These are phyloP conservation scores for Noccaea caerulescens DNA, from an alignment of 345 rosid genomes.

Conservation along the genomic window DNA sequence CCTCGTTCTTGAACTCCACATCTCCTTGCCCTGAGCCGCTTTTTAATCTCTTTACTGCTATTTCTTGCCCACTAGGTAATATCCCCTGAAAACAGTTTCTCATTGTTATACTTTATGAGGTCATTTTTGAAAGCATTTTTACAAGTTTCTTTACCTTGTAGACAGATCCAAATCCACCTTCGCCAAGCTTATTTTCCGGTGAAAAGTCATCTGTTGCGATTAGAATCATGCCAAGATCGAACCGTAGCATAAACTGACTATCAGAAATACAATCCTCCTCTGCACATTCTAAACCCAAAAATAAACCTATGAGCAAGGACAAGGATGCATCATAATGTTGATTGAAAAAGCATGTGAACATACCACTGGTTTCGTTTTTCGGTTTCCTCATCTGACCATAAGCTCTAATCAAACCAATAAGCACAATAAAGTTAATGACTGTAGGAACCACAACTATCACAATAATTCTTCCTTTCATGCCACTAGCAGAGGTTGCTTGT, in stretches of 20 bases:
- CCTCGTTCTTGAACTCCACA: slow-evolving; percentile 8
- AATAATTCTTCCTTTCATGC: slow-evolving; percentile 33
- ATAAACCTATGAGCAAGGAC: neutral
- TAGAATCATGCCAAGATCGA: slow-evolving; percentile 1
- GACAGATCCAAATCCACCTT: slow-evolving; percentile 26
- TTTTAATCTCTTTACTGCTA: slow-evolving; percentile 23
- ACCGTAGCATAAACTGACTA: slow-evolving; percentile 14
- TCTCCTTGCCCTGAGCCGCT: slow-evolving; percentile 22
- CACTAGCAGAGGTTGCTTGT: neutral
- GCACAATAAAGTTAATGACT: slow-evolving; percentile 13
- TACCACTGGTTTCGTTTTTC: slow-evolving; percentile 16
- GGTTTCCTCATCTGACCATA: slow-evolving; percentile 16
- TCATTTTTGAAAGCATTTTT: neutral
- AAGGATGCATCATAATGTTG: neutral
- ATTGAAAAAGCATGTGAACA: neutral
- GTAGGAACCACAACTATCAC: slow-evolving; percentile 38
- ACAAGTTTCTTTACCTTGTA: slow-evolving; percentile 8
- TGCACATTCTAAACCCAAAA: slow-evolving; percentile 4
- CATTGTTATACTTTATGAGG: neutral
- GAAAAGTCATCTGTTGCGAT: slow-evolving; percentile 3
- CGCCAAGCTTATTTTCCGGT: slow-evolving; percentile 16
- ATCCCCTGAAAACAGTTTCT: slow-evolving; percentile 4
- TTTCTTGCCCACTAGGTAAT: slow-evolving; percentile 16
- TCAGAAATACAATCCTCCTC: slow-evolving; percentile 25
- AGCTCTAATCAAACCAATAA: slow-evolving; percentile 14